phyloP scores from a whole-genome alignment of 441 rosid genomes.

The Isatis lusitanica region DNA sequence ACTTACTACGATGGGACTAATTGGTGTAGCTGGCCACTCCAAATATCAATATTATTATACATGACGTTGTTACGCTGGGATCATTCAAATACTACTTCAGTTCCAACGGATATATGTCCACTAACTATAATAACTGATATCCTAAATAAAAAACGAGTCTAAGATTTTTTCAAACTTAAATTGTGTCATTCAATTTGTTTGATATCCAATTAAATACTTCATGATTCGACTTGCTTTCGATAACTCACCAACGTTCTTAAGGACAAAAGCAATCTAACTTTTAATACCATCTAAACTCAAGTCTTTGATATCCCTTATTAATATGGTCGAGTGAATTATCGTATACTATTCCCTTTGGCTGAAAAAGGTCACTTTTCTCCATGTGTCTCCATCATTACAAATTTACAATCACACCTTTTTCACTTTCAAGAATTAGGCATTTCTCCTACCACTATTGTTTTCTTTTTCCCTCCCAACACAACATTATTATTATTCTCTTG shows the following conservation, averaged over 20 bases:
- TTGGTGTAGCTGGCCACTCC: slow-evolving; percentile 1
- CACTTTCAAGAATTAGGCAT: slow-evolving; percentile 18
- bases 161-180: not conserved
- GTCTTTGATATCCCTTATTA: not conserved
- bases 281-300: not conserved
- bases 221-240: not conserved
- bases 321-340: not conserved
- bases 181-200: not conserved
- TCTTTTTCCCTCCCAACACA: not conserved
- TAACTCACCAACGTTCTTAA: not conserved
- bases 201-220: not conserved
- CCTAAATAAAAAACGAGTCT: not conserved
- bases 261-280: not conserved
- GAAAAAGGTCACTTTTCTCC: slow-evolving; percentile 36
- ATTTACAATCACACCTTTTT: slow-evolving; percentile 16
- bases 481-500: not conserved
- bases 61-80: not conserved
- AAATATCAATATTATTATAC: not conserved
- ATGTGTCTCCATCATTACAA: slow-evolving; percentile 41
- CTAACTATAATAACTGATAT: not conserved
- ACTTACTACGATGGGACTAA: not conserved
- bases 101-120: slow-evolving; percentile 3
- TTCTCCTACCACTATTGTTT: slow-evolving; percentile 2
- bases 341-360: not conserved
- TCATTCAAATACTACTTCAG: not conserved